Conservation (phyloP, 2,329 filamentous ascomycete genomes). For the Phaeosphaeriaceae sp. region DNA sequence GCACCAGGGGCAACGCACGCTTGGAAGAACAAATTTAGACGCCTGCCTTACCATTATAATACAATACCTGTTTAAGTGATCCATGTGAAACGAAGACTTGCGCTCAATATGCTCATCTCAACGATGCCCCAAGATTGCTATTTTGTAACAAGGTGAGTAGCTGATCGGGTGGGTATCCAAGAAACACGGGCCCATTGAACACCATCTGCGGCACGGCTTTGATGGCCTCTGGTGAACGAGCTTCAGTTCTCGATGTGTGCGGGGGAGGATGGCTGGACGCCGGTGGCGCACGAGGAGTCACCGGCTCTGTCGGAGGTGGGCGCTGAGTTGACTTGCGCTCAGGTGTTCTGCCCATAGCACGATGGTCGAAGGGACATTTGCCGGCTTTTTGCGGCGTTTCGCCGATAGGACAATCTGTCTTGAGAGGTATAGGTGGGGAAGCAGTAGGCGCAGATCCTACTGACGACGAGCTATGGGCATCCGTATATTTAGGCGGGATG, state of each 20-base stretch:
- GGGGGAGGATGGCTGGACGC: slow-evolving; percentile 12
- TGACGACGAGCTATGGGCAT: slow-evolving; percentile 48
- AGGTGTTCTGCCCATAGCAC: slow-evolving; percentile 29
- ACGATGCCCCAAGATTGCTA: slow-evolving; percentile 42
- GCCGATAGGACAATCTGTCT: slow-evolving; percentile 30
- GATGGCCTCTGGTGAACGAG: slow-evolving; percentile 17
- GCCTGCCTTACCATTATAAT: slow-evolving; percentile 35
- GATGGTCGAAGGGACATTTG: slow-evolving; percentile 48
- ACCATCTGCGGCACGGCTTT: slow-evolving; percentile 70
- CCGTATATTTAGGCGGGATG: slow-evolving; percentile 67
- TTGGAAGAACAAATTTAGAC: slow-evolving; percentile 18
- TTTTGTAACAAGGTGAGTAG: slow-evolving; percentile 44
- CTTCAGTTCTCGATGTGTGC: slow-evolving; percentile 8
- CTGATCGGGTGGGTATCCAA: slow-evolving; percentile 70
- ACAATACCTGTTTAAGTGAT: slow-evolving; percentile 28
- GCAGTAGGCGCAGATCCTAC: slow-evolving; percentile 50
- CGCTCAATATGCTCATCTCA: slow-evolving; percentile 23
- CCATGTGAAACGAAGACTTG: slow-evolving; percentile 12
- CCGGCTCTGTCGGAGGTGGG: slow-evolving; percentile 18
- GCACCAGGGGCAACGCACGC: slow-evolving; percentile 1
- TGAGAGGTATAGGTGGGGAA: slow-evolving; percentile 62
- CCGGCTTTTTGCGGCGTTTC: slow-evolving; percentile 36
- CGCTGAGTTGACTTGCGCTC: slow-evolving; percentile 12
- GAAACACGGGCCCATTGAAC: slow-evolving; percentile 92
- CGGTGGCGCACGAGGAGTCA: slow-evolving; percentile 17